Evolutionary conservation across 2,329 filamentous ascomycete species (phyloP).

Genomic region (Cordyceps fumosorosea): DNA sequence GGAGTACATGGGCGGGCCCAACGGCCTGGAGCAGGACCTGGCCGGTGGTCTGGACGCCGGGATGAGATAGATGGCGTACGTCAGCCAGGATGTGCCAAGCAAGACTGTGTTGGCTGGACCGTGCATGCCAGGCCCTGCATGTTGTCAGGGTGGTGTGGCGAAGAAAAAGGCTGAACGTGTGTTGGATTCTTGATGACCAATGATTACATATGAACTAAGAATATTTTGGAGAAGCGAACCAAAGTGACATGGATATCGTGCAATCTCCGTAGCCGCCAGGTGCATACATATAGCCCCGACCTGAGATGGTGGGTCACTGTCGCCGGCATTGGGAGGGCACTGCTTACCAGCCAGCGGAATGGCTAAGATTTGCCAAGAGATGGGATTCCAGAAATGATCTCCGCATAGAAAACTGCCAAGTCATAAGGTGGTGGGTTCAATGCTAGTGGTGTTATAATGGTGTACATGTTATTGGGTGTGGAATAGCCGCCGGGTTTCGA

Average conservation of each 20-base stretch:
- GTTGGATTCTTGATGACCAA: constrained; percentile 10
- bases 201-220: constrained; percentile 2
- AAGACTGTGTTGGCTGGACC: background rate
- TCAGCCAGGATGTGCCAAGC: background rate
- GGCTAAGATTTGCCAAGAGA: background rate
- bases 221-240: background rate
- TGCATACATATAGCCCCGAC: background rate
- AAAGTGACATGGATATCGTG: background rate
- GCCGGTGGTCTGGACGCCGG: constrained; percentile 50
- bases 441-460: background rate
- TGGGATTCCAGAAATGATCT: background rate
- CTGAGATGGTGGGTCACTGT: background rate
- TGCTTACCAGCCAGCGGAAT: background rate
- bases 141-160: background rate
- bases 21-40: constrained; percentile 52
- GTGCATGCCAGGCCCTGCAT: background rate
- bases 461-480: background rate
- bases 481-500: background rate
- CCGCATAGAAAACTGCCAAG: background rate
- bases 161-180: background rate
- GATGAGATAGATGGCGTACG: constrained; percentile 14
- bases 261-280: constrained; percentile 8
- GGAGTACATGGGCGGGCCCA: constrained; percentile 44
- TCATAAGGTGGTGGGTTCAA: background rate
- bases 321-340: background rate